Evolutionary conservation across 2,329 filamentous ascomycete species (phyloP), one percentile per base, ranked within the genome.

Genomic region (Phialocephala subalpina): DNA sequence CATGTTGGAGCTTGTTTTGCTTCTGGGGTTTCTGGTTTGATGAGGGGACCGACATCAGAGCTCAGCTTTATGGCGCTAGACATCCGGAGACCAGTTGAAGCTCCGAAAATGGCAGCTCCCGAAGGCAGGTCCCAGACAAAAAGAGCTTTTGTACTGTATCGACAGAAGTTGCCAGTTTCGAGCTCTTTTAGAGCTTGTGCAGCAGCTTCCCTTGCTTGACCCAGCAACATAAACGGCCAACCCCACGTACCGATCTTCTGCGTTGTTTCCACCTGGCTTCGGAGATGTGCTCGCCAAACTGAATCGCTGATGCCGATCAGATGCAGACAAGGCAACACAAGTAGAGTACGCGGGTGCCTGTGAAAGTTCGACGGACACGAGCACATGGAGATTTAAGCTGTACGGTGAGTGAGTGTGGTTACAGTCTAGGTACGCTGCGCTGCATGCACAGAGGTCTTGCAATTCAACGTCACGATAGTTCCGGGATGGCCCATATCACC

Each of bases 1-100:
- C 27, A n/a, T 63, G 52, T 27, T 52, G 64, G 63, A 62, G 59
- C 64, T 62, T 66, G 33, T 65, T 65, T 55, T 66, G 42, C 56
- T 55, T 36, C 55, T 58, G 45, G 29, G 25, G 53, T 60, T 60
- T 57, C 58, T 61, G 38, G 63, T 65, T 65, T 61, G 58, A 58
- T 58, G 63, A 64, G n/a, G 56, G 25, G 56, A 16, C 27, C 55
- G 42, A 62, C 49, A 25, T 49, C 36, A 33, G 56, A 60, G 58
- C 36, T 60, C 40, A 38, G 53, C 47, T 52, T 52, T 42, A 25
- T 60, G 58, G 25, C 47, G 40, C 58, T 60, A 45, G 35, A 55
- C 2, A 38, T 20, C 20, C 36, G 16, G 25, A 27, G 60, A 33
- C 29, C 29, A 55, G 36, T 27, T 56, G 8, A n/a, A 25, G 45